Evolutionary conservation across 2,329 filamentous ascomycete species (phyloP).

Genomic region (Mycosphaerella sp.): DNA sequence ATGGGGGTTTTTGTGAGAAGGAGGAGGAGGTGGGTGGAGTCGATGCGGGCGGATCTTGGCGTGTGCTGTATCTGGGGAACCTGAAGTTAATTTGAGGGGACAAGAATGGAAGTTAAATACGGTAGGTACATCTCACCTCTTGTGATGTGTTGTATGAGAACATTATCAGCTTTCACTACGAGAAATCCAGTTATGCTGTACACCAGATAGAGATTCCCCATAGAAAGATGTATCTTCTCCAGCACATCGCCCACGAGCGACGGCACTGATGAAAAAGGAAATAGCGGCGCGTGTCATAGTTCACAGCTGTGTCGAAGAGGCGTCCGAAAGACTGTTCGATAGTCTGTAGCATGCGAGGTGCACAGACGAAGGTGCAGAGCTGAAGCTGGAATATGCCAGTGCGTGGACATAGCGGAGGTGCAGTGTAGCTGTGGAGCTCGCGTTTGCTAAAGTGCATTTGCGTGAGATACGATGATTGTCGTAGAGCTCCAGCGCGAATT

Average conservation of each 20-base stretch:
- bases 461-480: not conserved
- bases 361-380: not conserved
- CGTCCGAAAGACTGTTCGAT: not conserved
- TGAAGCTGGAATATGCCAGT: not conserved
- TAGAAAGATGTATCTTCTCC: not conserved
- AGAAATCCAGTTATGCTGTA: no score
- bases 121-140: no score
- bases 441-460: not conserved
- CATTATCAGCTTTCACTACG: no score
- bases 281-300: not conserved
- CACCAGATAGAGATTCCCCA: no score
- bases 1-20: no score
- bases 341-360: not conserved
- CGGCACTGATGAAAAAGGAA: conserved; percentile 1
- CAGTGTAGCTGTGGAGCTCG: not conserved
- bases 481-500: not conserved
- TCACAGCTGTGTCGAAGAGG: not conserved
- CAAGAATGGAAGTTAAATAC: no score
- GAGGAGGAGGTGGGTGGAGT: no score
- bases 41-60: no score
- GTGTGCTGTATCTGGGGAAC: no score
- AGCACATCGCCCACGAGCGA: not conserved
- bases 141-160: no score
- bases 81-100: no score
- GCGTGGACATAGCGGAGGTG: not conserved